phyloP scores from a whole-genome alignment of 2,329 filamentous ascomycete genomes.

The Helotiales sp. region DNA sequence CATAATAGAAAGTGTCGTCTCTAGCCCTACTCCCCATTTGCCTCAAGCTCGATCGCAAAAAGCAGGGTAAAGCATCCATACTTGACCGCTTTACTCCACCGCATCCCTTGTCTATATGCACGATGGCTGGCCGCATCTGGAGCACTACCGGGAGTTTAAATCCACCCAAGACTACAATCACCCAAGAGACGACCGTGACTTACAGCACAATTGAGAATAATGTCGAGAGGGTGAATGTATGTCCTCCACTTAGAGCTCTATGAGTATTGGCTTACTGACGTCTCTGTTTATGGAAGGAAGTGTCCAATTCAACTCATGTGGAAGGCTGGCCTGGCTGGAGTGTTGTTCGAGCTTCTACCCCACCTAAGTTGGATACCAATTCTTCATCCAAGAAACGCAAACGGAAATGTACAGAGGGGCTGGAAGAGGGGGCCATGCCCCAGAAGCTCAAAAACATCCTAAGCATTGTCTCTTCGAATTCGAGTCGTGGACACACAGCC shows the following conservation, averaged over 20 bases:
- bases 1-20: no score
- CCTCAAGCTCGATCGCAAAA: no score
- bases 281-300: conserved; percentile 5
- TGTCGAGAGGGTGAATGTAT: conserved; percentile 7
- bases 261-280: conserved; percentile 6
- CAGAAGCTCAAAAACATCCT: neutral
- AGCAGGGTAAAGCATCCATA: neutral
- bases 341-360: neutral
- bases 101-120: conserved; percentile 1
- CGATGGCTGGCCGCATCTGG: conserved; percentile 8
- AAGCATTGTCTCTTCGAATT: neutral
- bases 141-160: neutral
- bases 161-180: conserved; percentile 1
- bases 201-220: conserved; percentile 9
- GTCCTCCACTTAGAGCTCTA: neutral
- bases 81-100: neutral
- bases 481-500: neutral
- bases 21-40: no score
- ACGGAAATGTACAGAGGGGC: conserved; percentile 4
- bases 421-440: conserved; percentile 1
- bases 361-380: neutral
- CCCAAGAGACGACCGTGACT: neutral
- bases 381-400: conserved; percentile 2
- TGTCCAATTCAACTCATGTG: neutral
- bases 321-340: neutral